These are phyloP conservation scores for Candida insectorum DNA, from an alignment of 805 yeast genomes.

Conservation along the genomic window DNA sequence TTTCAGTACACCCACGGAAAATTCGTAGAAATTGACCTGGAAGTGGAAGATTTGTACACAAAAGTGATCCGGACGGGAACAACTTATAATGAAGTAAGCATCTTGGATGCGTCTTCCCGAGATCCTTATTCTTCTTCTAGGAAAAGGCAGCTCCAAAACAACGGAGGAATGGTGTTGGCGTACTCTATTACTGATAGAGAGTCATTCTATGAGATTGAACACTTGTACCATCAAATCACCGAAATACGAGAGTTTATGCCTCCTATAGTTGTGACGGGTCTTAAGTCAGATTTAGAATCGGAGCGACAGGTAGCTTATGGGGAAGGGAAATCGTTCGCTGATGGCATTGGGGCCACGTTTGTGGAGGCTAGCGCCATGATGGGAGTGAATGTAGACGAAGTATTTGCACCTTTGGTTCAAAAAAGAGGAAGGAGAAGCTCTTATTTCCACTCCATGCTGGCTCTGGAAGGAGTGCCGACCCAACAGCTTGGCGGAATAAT, in stretches of 20 bases:
- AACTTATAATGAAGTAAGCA: conserved; percentile 24
- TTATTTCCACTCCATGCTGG: too few relatives aligned
- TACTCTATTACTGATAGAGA: conserved; percentile 25
- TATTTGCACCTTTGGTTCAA: conserved; percentile 25
- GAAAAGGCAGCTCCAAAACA: conserved; percentile 26
- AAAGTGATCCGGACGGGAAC: conserved; percentile 13
- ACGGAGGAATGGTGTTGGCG: conserved; percentile 25
- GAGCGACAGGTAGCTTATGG: conserved; percentile 25
- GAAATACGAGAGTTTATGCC: conserved; percentile 22
- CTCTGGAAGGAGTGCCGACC: too few relatives aligned
- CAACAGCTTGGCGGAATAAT: too few relatives aligned
- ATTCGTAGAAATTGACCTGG: conserved; percentile 16
- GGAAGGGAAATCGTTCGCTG: conserved; percentile 28
- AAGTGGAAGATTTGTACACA: conserved; percentile 24
- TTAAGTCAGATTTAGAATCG: conserved; percentile 23
- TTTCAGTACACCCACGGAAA: conserved; percentile 19
- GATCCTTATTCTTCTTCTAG: conserved; percentile 26
- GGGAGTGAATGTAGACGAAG: conserved; percentile 20
- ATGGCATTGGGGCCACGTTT: conserved; percentile 23
- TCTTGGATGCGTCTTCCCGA: conserved; percentile 27
- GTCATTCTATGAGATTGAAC: conserved; percentile 27
- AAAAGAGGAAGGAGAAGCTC: too few relatives aligned
- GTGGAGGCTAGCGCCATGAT: conserved; percentile 24
- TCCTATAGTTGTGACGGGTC: conserved; percentile 28
- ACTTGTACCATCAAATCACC: conserved; percentile 21